Base-by-base conservation (phyloP, 2,329 filamentous ascomycete genomes). In the Cladophialophora chaetospira region DNA sequence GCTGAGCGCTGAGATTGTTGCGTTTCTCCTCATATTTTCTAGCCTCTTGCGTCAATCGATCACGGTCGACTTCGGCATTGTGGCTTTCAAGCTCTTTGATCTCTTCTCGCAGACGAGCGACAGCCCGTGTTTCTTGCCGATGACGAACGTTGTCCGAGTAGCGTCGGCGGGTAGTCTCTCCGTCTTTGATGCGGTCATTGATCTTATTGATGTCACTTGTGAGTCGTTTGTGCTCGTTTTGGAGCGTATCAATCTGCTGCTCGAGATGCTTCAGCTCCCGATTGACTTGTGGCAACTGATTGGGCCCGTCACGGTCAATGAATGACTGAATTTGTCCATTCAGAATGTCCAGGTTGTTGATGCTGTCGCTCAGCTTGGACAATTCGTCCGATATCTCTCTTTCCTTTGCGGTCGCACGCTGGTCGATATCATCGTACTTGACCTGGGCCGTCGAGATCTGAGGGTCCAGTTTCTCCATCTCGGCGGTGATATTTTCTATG, bases 101-200 rank as follows among this genome's bases (percentile, higher is more conserved):
- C 58, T 94, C 88, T 15, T 72, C 71, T 53, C 83, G 77, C 5
- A 97, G 81, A 3, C 76, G 77, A 38, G 89, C 81, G 1, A 97
- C 79, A 33, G 86, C 81, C 53, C 85, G 82, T 54, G 85, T 79
- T 59, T 89, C 87, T 69, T 88, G 87, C 56, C 94, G 88, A 70
- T 91, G 96, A 61, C 86, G 86, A 49, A 97, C 77, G 67, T 99
- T 99, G 70, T 97, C 91, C 19, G 80, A 80, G 65, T 99, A 96
- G 62, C 89, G 91, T 66, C 89, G 88, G 74, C 91, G 93, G 54
- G 87, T 92, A 57, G 87, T 85, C 62, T 92, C 88, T 55, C 89
- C 88, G 67, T 91, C 90, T 65, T 86, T 84, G 49, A 92, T 82
- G 50, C 91, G 87, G 46, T 88, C 83, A 63, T 88, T 88, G 48